These are phyloP conservation scores for Neofusicoccum ribis DNA, from an alignment of 2,329 filamentous ascomycete species.

Conservation along the genomic window DNA sequence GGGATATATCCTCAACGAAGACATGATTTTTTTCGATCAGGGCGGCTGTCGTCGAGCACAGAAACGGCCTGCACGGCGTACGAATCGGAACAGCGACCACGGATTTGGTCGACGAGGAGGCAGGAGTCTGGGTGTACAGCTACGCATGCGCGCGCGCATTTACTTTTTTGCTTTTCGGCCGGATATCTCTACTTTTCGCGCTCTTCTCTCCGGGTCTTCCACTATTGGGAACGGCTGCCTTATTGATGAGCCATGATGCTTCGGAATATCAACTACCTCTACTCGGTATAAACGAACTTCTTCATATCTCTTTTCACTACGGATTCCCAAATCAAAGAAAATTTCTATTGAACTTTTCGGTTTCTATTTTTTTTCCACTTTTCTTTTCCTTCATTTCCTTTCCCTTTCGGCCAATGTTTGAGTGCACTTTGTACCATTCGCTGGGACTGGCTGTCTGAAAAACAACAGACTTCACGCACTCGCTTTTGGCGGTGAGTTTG, in stretches of 20 bases:
- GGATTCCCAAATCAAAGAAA: background rate
- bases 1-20: background rate
- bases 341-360: background rate
- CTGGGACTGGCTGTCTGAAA: background rate
- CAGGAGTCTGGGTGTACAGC: background rate
- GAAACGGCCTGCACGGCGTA: conserved; percentile 8
- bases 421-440: background rate
- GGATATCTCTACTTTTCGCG: background rate
- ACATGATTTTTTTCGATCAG: background rate
- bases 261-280: background rate
- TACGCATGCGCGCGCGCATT: background rate
- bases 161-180: background rate
- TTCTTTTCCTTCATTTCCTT: background rate
- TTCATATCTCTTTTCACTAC: background rate
- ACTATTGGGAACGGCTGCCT: background rate
- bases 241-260: background rate
- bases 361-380: background rate
- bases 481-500: background rate
- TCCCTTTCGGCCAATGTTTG: background rate
- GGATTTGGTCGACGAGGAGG: background rate
- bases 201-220: background rate
- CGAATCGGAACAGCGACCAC: background rate
- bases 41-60: conserved; percentile 5
- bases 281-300: background rate
- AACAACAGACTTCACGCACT: background rate